Conservation (phyloP, 1,284 basidiomycete species). For the Ganoderma multipileum region DNA sequence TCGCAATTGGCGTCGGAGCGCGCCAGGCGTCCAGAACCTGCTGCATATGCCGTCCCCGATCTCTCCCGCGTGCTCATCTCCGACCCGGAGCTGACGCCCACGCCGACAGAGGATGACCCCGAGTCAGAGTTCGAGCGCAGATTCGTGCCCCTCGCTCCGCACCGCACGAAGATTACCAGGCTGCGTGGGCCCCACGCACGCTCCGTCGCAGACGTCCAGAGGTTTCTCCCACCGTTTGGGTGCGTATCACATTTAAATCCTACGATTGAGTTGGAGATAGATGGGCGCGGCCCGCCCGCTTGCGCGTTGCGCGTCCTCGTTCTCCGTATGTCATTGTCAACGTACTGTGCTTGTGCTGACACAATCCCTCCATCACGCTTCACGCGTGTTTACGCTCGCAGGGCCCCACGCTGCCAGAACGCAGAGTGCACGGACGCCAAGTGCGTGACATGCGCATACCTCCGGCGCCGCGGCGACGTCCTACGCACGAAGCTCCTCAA, state of each 20-base stretch:
- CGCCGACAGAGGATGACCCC: not conserved
- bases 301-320: not conserved
- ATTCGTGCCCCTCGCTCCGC: slow-evolving; percentile 3
- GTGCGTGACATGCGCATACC: slow-evolving; percentile 2
- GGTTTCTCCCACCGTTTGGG: slow-evolving; percentile 11
- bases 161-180: not conserved
- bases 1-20: not conserved
- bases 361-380: not conserved
- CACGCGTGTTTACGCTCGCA: not conserved
- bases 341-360: not conserved
- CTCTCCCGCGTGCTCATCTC: not conserved
- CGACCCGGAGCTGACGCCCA: not conserved
- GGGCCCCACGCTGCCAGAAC: slow-evolving; percentile 6
- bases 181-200: slow-evolving; percentile 6
- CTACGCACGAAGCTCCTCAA: slow-evolving; percentile 14
- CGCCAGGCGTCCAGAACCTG: not conserved
- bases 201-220: not conserved
- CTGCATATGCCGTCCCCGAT: not conserved
- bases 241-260: not conserved
- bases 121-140: slow-evolving; percentile 7
- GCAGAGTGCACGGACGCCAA: slow-evolving; percentile 6
- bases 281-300: not conserved
- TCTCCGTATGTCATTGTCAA: not conserved
- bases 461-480: slow-evolving; percentile 6
- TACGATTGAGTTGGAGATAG: not conserved